Conservation (phyloP, 139 green algal species). For the Picochlorum sp. region DNA sequence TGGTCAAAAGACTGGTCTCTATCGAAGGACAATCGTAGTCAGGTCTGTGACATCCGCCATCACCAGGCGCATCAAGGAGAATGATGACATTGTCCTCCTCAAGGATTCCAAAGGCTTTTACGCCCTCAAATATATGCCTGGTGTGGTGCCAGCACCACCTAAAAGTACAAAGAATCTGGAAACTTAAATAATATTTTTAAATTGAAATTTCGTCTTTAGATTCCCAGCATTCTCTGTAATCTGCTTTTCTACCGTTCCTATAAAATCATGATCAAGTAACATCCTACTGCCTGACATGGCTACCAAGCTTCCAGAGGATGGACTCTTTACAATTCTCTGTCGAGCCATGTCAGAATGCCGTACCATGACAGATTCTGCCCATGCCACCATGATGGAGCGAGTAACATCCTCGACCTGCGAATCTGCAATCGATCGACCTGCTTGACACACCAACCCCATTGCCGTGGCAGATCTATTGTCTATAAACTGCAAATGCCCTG, state of each 20-base stretch:
- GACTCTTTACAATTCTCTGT: no score
- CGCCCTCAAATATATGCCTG: conserved; percentile 12
- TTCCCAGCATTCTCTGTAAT: no score
- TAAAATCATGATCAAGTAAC: no score
- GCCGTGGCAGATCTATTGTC: conserved; percentile 41
- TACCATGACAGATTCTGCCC: conserved; percentile 47
- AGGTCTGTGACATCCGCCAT: not conserved
- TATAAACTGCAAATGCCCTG: conserved; percentile 74
- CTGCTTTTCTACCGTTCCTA: no score
- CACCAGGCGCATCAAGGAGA: not conserved
- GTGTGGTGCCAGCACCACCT: not conserved
- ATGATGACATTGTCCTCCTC: not conserved
- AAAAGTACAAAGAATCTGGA: not conserved
- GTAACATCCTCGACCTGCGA: conserved; percentile 28
- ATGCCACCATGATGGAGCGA: conserved; percentile 65
- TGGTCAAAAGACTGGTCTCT: not conserved
- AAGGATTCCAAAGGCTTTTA: not conserved
- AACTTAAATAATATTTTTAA: no score
- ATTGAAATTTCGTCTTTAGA: no score
- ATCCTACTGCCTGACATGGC: no score
- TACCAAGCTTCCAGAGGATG: no score
- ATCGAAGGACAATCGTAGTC: not conserved
- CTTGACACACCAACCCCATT: conserved; percentile 47
- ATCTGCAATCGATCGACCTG: conserved; percentile 23
- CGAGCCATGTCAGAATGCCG: not conserved